Base-by-base conservation (phyloP, 1,284 basidiomycete genomes). In the Acaromyces ingoldii region DNA sequence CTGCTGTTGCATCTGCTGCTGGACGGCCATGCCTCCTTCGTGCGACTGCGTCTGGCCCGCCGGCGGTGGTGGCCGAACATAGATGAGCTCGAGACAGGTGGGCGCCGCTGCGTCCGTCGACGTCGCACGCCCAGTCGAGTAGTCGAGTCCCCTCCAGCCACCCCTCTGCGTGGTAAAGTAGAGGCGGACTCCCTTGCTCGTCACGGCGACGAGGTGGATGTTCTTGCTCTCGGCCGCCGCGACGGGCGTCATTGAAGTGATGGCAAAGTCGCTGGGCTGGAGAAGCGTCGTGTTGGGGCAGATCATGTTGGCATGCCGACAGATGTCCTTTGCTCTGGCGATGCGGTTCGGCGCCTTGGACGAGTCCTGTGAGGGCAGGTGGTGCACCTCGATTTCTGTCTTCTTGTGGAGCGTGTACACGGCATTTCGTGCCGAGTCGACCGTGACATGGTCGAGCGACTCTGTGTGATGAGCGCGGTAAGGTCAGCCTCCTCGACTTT, bases 401-500 rank as follows among this genome's bases (percentile, higher is more conserved):
- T 64, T 62, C 28, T 68, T 57, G 28, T 68, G 63, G 29, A 74
- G 60, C 2, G 65, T 64, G 48, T 74, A 74, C 1, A 74, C 54
- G 33, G 70, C 60, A 38, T 59, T 57, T 3, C 72, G 60, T 17
- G 58, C 58, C 21, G 59, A 55, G 49, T 74, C 72, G 22, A 73
- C 53, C n/a, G 62, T 52, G 36, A 74, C 51, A 30, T 48, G 55
- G 41, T 65, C 55, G 11, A 73, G 57, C 47, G 56, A 53, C 56
- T 70, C 87, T 85, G 56, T 0, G 30, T 22, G 49, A 24, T 31
- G 45, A 49, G 44, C 9, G 13, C 38, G 6, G 47, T 29, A 7
- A 15, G 34, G n/a, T 13, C 24, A 44, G 15, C 15, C 26, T 13
- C 7, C 11, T 11, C 36, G 78, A 67, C 84, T 85, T 91, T 91